Base-by-base conservation (phyloP, 768 basidiomycete genomes). In the Lactarius sp. region DNA sequence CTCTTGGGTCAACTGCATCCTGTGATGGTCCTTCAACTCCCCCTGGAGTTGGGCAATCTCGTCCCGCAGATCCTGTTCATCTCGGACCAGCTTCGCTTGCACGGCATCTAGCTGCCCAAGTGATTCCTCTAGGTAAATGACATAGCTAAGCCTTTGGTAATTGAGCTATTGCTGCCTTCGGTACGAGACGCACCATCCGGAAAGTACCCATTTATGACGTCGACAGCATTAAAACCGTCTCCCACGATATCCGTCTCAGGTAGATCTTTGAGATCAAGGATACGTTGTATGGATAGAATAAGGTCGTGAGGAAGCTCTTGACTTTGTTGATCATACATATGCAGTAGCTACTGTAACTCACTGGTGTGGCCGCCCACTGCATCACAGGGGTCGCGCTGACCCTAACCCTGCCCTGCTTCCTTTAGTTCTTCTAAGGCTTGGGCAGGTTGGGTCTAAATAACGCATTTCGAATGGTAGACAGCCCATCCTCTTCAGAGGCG, bases 1-100 rank as follows among this genome's bases (percentile, higher is more conserved):
- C 74, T 92, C 92, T 73, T 98, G 97, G 37, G 97, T 94, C 56
- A 87, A 77, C 59, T 88, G 86, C 90, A 98, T 94, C 68, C 86
- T 81, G 59, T 84, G 83, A n/a, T 90, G 90, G 75, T 94, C 90
- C 73, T 80, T 80, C 59, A 98, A 75, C 71, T 92, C 85, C 31
- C 75, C 77, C 64, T 86, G 83, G 59, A 98, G 78, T 10, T 74
- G 66, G 56, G 85, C 79, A 50, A 97, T 87, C 76, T 95, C 91
- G 20, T 77, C 75, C 70, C 88, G 85, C 34, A 96, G 75, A 55
- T 84, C 81, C 33, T 79, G 76, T 62, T 93, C 90, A 61, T 87
- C 85, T 61, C 88, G 81, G 18, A 80, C 79, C 3, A 97, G 81
- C 27, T 81, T 79, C 6, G 82, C 76, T 69, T 89, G 88, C 4